Base-by-base conservation (phyloP, 2,329 filamentous ascomycete genomes). In the Colletotrichum sp. region DNA sequence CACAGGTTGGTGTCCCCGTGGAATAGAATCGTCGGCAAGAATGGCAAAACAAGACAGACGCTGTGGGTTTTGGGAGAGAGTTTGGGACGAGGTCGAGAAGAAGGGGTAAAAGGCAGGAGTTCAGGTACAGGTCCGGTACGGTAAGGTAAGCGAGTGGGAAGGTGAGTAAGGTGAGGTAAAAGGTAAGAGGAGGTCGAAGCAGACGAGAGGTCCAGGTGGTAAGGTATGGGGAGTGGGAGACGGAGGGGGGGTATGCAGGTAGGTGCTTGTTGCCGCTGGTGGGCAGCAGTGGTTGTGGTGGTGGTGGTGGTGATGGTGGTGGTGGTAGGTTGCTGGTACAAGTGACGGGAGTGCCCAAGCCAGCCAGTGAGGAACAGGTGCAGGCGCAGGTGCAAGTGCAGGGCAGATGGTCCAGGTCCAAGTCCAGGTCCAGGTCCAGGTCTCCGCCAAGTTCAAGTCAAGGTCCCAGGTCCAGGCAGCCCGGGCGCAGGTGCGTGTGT, bases 401-500 rank as follows among this genome's bases (percentile, higher is more conserved):
- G 36, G 19, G 39, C 27, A 67, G 25, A 30, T 64, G 59, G 68
- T 66, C 68, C 68, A 66, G 72, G 48, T 64, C 67, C 52, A 72
- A 63, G 22, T 64, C 32, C 36, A 15, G 63, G 68, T 66, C 65
- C 67, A 65, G 72, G 48, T 63, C 66, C 48, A 72, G 60, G 22
- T 48, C 44, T n/a, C 44, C 44, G 44, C 68, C 68, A 66, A 68
- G 48, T 64, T 59, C 52, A 72, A 63, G 22, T 64, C 32, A 65
- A 25, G 64, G 68, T 67, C 66, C 44, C 44, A 48, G 44, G 44
- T 22, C n/a, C 15, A 73, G 61, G 72, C 68, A 75, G 68, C 36
- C 73, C 73, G 39, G 73, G 73, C 63, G 57, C 65, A 63, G 27
- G 69, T 68, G 70, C 65, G 44, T 65, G 64, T 74, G 59, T 72